These are phyloP conservation scores for Ramularia collo-cygni DNA, from an alignment of 2,329 filamentous ascomycete species.

Conservation along the genomic window DNA sequence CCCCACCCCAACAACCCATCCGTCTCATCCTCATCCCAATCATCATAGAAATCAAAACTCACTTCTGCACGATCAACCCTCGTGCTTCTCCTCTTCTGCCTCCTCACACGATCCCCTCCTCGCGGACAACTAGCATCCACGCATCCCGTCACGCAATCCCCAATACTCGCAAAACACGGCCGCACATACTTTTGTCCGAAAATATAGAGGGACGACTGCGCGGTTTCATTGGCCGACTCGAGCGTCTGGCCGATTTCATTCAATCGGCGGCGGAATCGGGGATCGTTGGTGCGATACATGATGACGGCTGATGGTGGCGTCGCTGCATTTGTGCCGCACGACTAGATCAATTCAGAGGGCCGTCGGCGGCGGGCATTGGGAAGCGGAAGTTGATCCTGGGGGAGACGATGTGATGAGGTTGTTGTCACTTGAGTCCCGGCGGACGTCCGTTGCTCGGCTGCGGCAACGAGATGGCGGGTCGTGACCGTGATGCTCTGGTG, in stretches of 20 bases:
- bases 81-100: slow-evolving; percentile 58
- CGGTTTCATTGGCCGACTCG: slow-evolving; percentile 82
- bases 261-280: slow-evolving; percentile 85
- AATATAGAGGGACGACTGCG: slow-evolving; percentile 84
- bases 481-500: too few relatives aligned
- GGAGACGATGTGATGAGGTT: too few relatives aligned
- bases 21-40: slow-evolving; percentile 71
- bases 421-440: too few relatives aligned
- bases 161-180: slow-evolving; percentile 67
- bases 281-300: slow-evolving; percentile 63
- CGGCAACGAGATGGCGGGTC: too few relatives aligned
- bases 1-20: slow-evolving; percentile 59
- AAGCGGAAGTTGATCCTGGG: too few relatives aligned
- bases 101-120: background rate
- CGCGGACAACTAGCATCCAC: slow-evolving; percentile 50
- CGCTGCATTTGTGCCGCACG: too few relatives aligned
- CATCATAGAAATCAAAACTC: slow-evolving; percentile 95
- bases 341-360: too few relatives aligned
- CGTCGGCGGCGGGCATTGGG: too few relatives aligned
- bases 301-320: background rate
- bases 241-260: slow-evolving; percentile 88
- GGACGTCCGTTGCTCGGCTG: too few relatives aligned
- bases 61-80: slow-evolving; percentile 61
- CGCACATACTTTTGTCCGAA: slow-evolving; percentile 79
- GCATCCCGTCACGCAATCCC: slow-evolving; percentile 58